Evolutionary conservation across 163 green algal species (phyloP), one percentile per base, ranked within the genome.

Genomic region (Volvox carteri): DNA sequence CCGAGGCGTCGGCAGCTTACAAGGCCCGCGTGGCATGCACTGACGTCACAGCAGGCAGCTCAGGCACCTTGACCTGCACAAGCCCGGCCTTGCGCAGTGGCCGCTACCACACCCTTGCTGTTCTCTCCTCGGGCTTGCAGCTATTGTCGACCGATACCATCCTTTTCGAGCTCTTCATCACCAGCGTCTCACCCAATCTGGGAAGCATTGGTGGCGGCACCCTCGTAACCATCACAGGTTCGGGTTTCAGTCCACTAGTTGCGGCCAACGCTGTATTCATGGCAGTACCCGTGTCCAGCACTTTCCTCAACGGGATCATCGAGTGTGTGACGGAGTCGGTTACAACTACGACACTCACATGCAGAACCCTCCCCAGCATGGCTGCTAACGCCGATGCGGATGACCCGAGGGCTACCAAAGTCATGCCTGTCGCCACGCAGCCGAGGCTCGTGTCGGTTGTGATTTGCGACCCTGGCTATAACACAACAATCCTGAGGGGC

Each of bases 171-270:
- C n/a, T 93, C 23, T 23, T 50, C 18, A 73, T 93, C 67, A 87
- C 52, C 41, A 56, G n/a, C 28, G 86, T 94, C 4, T 74, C 67
- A 3, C 91, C 91, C 3, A 50, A 75, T 42, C 44, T 77, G 16
- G 92, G 92, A 52, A 91, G 83, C 90, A 92, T 94, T 48, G 92
- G 90, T 11, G 92, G 92, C 58, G 73, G 78, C 70, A 93, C 88
- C 11, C 42, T 73, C 28, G 21, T 94, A 18, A 91, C 37, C 23
- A 92, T 94, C 33, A 72, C 37, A 6, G 92, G 86, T 39, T 41
- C 39, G 2, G 86, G 86, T 70, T 91, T 91, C 78, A 85, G 37
- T 54, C 50, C 52, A 30, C 25, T 44, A 1, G 35, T 50, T 9
- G 30, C 28, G 18, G 44, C 14, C 23, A 84, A 77, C 41, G 52